These are phyloP conservation scores for Leccinum fuscescens DNA, from an alignment of 1,284 basidiomycete species.

Conservation along the genomic window DNA sequence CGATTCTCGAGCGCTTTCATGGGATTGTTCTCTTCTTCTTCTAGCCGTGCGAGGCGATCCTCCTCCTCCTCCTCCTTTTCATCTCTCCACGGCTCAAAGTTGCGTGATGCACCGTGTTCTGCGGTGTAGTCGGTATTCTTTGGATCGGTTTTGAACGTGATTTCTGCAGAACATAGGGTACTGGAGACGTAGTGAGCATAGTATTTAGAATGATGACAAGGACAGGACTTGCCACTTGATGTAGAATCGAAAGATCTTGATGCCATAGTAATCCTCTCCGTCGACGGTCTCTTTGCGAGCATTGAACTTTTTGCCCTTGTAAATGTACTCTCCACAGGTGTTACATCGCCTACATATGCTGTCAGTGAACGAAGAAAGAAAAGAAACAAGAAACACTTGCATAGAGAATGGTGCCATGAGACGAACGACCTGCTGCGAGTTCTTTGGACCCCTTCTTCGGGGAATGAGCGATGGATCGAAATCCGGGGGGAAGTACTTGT, in stretches of 20 bases:
- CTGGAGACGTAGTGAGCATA: conserved; percentile 38
- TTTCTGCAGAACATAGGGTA: conserved; percentile 93
- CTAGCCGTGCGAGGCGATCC: conserved; percentile 74
- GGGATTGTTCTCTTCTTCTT: conserved; percentile 90
- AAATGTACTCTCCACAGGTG: conserved; percentile 53
- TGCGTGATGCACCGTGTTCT: conserved; percentile 91
- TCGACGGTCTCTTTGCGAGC: conserved; percentile 97
- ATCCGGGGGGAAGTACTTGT: conserved; percentile 92
- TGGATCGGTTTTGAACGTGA: conserved; percentile 99
- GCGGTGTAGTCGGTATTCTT: conserved; percentile 94
- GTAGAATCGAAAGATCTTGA: conserved; percentile 90
- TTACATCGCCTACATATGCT: no score
- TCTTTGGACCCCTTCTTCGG: conserved; percentile 83
- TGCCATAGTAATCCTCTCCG: conserved; percentile 96
- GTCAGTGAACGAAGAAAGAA: no score
- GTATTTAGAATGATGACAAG: not conserved
- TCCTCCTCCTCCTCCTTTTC: conserved; percentile 74
- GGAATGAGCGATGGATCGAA: conserved; percentile 98
- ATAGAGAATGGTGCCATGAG: conserved; percentile 99
- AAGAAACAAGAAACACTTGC: conserved; percentile 40
- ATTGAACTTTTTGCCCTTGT: conserved; percentile 99
- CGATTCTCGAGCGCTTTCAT: conserved; percentile 96
- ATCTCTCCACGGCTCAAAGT: conserved; percentile 92
- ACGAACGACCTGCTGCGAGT: conserved; percentile 94
- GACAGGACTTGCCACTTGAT: conserved; percentile 56